Conservation (phyloP, 208 protist genomes). For the Wallacemonas sp. region DNA sequence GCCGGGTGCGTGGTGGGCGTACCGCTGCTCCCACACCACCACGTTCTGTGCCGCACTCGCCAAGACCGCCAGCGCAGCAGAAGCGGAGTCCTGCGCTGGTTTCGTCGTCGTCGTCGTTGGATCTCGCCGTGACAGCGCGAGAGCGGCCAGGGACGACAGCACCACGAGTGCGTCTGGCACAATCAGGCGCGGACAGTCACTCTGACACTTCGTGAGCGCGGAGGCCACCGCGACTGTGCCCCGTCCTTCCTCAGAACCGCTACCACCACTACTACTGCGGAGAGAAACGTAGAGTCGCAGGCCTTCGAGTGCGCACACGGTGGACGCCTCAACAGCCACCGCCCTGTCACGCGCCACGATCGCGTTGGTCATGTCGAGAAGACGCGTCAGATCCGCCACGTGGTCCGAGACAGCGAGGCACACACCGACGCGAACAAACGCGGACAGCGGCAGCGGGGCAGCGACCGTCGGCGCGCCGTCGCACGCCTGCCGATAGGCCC, state of each 20-base stretch:
- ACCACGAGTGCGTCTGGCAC: not conserved
- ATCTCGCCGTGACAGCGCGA: no score
- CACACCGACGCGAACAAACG: constrained; percentile 4
- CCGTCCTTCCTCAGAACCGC: not conserved
- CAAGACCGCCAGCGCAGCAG: constrained; percentile 14
- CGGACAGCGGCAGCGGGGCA: not conserved
- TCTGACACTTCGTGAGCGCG: not conserved
- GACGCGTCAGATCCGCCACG: not conserved
- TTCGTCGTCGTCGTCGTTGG: no score
- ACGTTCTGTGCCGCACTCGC: constrained; percentile 21
- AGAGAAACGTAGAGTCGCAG: not conserved
- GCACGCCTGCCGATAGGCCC: no score
- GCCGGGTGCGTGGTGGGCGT: constrained; percentile 16
- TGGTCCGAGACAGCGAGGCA: not conserved
- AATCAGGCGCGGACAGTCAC: not conserved
- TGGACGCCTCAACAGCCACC: not conserved
- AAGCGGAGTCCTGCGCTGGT: no score
- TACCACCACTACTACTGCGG: not conserved
- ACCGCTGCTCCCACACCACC: constrained; percentile 20
- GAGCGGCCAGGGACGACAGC: not conserved
- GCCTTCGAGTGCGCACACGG: not conserved
- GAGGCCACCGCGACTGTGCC: not conserved
- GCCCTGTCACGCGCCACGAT: not conserved
- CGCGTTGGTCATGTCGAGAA: not conserved
- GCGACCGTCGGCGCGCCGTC: not conserved